These are phyloP conservation scores for Salix arbutifolia DNA, from an alignment of 345 rosid species.

Conservation along the genomic window DNA sequence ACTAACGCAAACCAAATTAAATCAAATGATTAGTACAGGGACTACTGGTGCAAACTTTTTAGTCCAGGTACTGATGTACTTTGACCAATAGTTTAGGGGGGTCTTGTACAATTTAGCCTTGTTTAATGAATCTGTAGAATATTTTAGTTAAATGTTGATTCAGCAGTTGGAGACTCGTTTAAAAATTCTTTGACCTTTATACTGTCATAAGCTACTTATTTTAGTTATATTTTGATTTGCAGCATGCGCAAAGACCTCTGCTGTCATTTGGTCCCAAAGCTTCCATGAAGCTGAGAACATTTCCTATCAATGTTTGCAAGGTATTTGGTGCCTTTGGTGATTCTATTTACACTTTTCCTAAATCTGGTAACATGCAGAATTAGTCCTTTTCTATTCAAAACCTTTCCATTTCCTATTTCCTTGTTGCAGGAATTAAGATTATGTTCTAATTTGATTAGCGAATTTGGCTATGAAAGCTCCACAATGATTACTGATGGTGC, in stretches of 20 bases:
- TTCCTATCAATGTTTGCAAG: constrained; percentile 90
- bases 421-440: constrained; percentile 66
- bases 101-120: no score
- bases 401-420: constrained; percentile 12
- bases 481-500: constrained; percentile 64
- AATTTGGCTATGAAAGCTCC: constrained; percentile 67
- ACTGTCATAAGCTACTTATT: constrained; percentile 5
- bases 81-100: no score
- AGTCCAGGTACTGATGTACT: no score
- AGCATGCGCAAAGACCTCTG: constrained; percentile 94
- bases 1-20: no score
- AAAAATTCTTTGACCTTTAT: background rate
- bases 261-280: constrained; percentile 94
- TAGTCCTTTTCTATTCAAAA: background rate
- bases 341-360: constrained; percentile 1
- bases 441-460: constrained; percentile 68
- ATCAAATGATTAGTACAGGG: no score
- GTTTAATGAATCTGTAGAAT: no score
- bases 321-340: constrained; percentile 34
- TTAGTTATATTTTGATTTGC: constrained; percentile 33
- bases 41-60: no score
- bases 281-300: constrained; percentile 69
- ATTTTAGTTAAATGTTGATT: no score
- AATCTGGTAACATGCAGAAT: background rate
- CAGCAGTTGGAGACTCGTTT: background rate